Evolutionary conservation across 371 early-diverging fungal genomes (phyloP).

Genomic region (Mortierella sp.): DNA sequence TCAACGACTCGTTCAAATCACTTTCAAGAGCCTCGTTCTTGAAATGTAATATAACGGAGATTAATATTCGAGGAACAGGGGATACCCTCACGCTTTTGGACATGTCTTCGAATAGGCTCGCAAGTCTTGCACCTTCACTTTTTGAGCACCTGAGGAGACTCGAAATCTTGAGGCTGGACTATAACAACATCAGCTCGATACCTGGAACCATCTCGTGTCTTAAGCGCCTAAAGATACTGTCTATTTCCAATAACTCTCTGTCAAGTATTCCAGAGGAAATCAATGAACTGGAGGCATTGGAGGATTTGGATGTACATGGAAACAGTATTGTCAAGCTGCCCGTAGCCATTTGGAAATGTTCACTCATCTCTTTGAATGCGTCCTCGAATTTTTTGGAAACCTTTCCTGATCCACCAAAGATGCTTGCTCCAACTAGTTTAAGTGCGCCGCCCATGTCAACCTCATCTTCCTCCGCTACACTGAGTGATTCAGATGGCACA

Average conservation of each 20-base stretch:
- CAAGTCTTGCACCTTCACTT: constrained; percentile 72
- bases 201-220: constrained; percentile 74
- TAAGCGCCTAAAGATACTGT: constrained; percentile 66
- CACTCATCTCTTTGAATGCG: constrained; percentile 76
- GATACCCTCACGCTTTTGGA: constrained; percentile 66
- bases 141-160: constrained; percentile 70
- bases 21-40: constrained; percentile 60
- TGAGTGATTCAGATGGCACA: constrained; percentile 4
- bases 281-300: constrained; percentile 64
- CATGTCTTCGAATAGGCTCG: constrained; percentile 78
- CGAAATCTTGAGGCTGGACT: constrained; percentile 73
- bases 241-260: constrained; percentile 78
- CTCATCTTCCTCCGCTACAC: constrained; percentile 31
- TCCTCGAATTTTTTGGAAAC: constrained; percentile 83
- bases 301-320: constrained; percentile 70
- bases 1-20: constrained; percentile 60
- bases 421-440: background rate
- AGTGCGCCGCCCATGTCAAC: constrained; percentile 19
- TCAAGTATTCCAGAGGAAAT: constrained; percentile 74
- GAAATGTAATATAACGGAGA: constrained; percentile 72
- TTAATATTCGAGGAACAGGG: constrained; percentile 49
- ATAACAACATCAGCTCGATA: constrained; percentile 79
- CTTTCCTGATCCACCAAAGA: constrained; percentile 72
- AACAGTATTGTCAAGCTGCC: constrained; percentile 84
- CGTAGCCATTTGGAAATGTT: constrained; percentile 88